These are phyloP conservation scores for Trichoderma sp. DNA, from an alignment of 2,329 filamentous ascomycete genomes.

Conservation along the genomic window DNA sequence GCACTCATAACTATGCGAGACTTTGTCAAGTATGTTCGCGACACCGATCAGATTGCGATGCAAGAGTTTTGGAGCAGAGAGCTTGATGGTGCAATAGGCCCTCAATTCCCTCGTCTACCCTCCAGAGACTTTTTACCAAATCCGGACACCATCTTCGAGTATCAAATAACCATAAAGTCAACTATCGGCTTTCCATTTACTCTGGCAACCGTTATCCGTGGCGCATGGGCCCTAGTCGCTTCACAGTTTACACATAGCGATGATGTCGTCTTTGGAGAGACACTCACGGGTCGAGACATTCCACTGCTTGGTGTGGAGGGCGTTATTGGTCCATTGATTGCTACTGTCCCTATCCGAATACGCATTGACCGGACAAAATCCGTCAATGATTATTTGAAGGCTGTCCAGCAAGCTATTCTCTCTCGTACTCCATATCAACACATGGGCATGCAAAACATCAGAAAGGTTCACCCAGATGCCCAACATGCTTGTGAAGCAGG, in stretches of 20 bases:
- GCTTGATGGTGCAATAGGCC: background rate
- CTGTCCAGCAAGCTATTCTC: slow-evolving; percentile 29
- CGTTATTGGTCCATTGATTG: slow-evolving; percentile 34
- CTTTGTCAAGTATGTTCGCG: slow-evolving; percentile 20
- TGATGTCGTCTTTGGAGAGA: slow-evolving; percentile 32
- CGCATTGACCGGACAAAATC: background rate
- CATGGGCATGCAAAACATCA: slow-evolving; percentile 27
- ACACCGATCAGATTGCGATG: slow-evolving; percentile 27
- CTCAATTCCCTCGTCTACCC: background rate
- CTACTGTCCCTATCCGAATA: slow-evolving; percentile 33
- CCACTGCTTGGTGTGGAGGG: slow-evolving; percentile 30
- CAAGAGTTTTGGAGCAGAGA: slow-evolving; percentile 29
- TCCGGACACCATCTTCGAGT: background rate
- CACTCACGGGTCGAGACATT: slow-evolving; percentile 32
- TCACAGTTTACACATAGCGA: slow-evolving; percentile 23
- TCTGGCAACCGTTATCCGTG: slow-evolving; percentile 26
- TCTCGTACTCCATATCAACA: slow-evolving; percentile 27
- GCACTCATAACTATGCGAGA: background rate
- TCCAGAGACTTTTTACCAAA: background rate
- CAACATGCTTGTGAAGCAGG: slow-evolving; percentile 22
- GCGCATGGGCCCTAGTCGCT: slow-evolving; percentile 31
- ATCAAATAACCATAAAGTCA: background rate
- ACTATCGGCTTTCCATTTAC: slow-evolving; percentile 1
- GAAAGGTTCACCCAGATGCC: slow-evolving; percentile 17
- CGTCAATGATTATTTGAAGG: slow-evolving; percentile 25